Evolutionary conservation across 164 flowering plant genomes (phyloP).

Genomic region (Litsea cubeba): DNA sequence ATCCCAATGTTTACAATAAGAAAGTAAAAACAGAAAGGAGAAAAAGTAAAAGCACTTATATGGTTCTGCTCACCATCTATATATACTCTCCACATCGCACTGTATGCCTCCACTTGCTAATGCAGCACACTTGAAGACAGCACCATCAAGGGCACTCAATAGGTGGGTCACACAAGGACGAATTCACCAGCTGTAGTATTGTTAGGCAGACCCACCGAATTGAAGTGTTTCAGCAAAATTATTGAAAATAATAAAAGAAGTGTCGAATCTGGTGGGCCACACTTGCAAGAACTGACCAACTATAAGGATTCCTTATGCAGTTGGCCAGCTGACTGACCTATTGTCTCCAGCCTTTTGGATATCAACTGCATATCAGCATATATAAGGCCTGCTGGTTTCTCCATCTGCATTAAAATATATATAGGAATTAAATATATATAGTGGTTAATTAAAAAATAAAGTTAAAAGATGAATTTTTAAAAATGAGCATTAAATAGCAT

Average conservation of each 20-base stretch:
- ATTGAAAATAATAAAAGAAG: too few relatives aligned
- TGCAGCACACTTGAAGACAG: too few relatives aligned
- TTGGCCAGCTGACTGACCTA: neutral
- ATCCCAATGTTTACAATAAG: too few relatives aligned
- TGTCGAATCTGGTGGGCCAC: neutral
- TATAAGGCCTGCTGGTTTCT: too few relatives aligned
- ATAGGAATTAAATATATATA: too few relatives aligned
- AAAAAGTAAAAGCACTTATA: too few relatives aligned
- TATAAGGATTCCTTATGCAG: neutral
- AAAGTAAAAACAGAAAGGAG: neutral
- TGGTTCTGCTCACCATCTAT: neutral
- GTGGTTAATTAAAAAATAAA: too few relatives aligned
- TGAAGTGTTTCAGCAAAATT: too few relatives aligned
- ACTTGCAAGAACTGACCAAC: neutral
- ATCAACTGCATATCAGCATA: neutral
- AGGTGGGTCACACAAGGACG: neutral
- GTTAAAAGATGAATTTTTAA: too few relatives aligned
- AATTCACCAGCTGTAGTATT: neutral
- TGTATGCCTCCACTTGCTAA: neutral
- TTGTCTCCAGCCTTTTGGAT: neutral
- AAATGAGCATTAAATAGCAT: neutral
- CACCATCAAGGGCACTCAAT: too few relatives aligned
- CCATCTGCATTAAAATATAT: too few relatives aligned
- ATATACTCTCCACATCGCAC: neutral
- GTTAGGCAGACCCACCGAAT: neutral